Evolutionary conservation across 2,329 filamentous ascomycete genomes (phyloP), one percentile per base, ranked within the genome.

Genomic region (Clonostachys rosea): DNA sequence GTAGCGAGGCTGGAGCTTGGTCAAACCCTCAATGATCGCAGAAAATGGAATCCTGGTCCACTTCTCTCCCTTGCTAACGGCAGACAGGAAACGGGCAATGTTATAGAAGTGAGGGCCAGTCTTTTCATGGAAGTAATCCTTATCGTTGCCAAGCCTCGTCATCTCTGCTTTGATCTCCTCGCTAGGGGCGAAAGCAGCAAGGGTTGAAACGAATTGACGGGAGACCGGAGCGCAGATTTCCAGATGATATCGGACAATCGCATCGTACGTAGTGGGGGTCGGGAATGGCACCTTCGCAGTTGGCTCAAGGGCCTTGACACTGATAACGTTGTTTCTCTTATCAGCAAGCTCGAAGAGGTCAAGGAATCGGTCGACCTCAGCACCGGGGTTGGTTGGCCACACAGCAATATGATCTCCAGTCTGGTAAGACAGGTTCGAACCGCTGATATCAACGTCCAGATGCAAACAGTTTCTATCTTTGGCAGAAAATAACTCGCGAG

Each of bases 211-310:
- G 61, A 97, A 95, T 68, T 99, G 94, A 73, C 95, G 92, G 49
- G 94, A 99, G 33, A 99, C 88, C 42, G 94, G 90, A 41, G 90
- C 91, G 64, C 91, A 89, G 54, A 96, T 94, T 71, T 99, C 95
- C 76, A 99, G 87, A 70, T 99, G 92, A 70, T 96, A 99, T 56
- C 94, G 89, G 50, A 89, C 75, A 53, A 92, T 90, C 49, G 92
- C 87, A 69, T 97, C 92, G 69, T 92, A 97, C 3, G 94, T 99
- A 14, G 94, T 97, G 7, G 94, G 94, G 6, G 91, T 91, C 16
- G 95, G 95, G 75, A 99, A 97, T 8, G 94, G 94, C 42, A 99
- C 91, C 74, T 96, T 97, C 56, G 94, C 91, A 9, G 94, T 97
- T 40, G 91, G 84, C 68, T 99, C 95, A 39, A 96, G 81, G 49